Evolutionary conservation across 1,139 yeast species (phyloP).

Genomic region (Debaryomycetaceae sp.): DNA sequence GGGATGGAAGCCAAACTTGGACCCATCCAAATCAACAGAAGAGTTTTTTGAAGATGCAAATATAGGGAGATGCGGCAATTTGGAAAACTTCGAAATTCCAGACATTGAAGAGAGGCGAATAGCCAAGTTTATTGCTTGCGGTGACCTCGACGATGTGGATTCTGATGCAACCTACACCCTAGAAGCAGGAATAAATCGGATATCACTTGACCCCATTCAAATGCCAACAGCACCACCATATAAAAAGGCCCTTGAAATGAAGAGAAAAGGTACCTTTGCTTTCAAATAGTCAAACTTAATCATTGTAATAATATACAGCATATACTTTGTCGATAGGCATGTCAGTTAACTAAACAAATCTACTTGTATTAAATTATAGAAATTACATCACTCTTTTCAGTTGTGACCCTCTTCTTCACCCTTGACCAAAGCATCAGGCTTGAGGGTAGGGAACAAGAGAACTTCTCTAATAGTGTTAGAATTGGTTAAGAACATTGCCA

Average conservation of each 20-base stretch:
- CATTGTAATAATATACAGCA: slow-evolving; percentile 1
- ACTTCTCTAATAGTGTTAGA: slow-evolving; percentile 98
- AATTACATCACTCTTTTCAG: not conserved
- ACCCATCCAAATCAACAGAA: slow-evolving; percentile 63
- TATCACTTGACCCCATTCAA: slow-evolving; percentile 83
- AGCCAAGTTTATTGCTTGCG: slow-evolving; percentile 92
- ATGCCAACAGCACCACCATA: slow-evolving; percentile 96
- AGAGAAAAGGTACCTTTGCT: slow-evolving; percentile 63
- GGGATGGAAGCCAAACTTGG: slow-evolving; percentile 73
- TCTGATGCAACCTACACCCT: slow-evolving; percentile 92
- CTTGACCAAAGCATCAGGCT: slow-evolving; percentile 65
- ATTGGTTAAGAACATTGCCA: slow-evolving; percentile 96
- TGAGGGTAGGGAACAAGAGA: slow-evolving; percentile 95
- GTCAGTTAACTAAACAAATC: not conserved
- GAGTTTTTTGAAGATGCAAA: slow-evolving; percentile 72
- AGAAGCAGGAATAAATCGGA: slow-evolving; percentile 35
- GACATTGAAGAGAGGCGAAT: slow-evolving; percentile 61
- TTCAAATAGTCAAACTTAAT: slow-evolving; percentile 13
- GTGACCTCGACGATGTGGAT: slow-evolving; percentile 81
- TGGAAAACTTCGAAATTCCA: slow-evolving; percentile 39
- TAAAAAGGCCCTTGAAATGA: slow-evolving; percentile 83
- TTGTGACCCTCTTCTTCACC: slow-evolving; percentile 31
- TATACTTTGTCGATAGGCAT: not conserved
- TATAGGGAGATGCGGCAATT: slow-evolving; percentile 52
- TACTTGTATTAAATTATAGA: not conserved